Conservation (phyloP, 805 yeast genomes). For the Candida glaebosa region DNA sequence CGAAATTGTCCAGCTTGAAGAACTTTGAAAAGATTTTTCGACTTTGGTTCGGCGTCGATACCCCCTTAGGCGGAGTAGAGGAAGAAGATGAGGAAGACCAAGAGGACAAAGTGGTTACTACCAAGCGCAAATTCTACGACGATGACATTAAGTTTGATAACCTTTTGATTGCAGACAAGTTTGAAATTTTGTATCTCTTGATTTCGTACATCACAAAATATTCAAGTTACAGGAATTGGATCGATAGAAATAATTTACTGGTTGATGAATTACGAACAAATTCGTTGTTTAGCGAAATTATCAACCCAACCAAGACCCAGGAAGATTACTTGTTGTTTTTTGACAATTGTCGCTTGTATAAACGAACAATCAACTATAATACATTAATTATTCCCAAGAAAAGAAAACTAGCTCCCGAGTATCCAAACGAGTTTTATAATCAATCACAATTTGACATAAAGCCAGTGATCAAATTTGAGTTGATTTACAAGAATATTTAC, state of each 20-base stretch:
- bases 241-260: slow-evolving; percentile 34
- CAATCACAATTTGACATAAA: slow-evolving; percentile 28
- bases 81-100: slow-evolving; percentile 19
- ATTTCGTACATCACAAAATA: slow-evolving; percentile 40
- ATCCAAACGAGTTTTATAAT: slow-evolving; percentile 27
- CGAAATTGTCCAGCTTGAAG: slow-evolving; percentile 24
- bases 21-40: slow-evolving; percentile 33
- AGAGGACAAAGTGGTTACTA: slow-evolving; percentile 6
- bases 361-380: slow-evolving; percentile 24
- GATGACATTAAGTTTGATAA: slow-evolving; percentile 34
- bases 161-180: slow-evolving; percentile 43
- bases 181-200: slow-evolving; percentile 46
- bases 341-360: slow-evolving; percentile 53
- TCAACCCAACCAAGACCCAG: slow-evolving; percentile 6
- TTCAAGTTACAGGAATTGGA: slow-evolving; percentile 45
- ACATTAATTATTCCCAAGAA: slow-evolving; percentile 31
- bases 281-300: slow-evolving; percentile 10
- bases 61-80: slow-evolving; percentile 29
- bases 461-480: slow-evolving; percentile 24
- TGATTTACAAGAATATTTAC: slow-evolving; percentile 27
- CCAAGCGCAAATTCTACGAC: slow-evolving; percentile 12
- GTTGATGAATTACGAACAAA: slow-evolving; percentile 22
- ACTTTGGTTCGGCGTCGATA: slow-evolving; percentile 29
- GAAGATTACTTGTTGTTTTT: slow-evolving; percentile 39
- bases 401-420: slow-evolving; percentile 28